Evolutionary conservation across 768 basidiomycete species (phyloP).

Genomic region (Pleurotus salmoneostramineus): DNA sequence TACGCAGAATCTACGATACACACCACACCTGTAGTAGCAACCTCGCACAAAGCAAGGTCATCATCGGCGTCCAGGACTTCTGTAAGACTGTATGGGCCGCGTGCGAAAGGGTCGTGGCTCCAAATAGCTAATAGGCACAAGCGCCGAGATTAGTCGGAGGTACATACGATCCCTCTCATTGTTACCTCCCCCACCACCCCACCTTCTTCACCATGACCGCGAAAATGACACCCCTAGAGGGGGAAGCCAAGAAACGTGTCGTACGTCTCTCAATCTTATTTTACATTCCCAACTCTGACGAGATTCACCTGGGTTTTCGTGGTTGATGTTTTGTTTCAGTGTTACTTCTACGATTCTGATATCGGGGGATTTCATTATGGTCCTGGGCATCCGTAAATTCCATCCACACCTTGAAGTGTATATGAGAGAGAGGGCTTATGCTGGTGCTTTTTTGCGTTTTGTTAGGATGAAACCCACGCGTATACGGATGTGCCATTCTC

Average conservation of each 20-base stretch:
- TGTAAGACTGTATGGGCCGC: too few species aligned
- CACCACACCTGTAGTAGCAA: too few species aligned
- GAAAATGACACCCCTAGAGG: slow-evolving; percentile 61
- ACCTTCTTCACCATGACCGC: slow-evolving; percentile 28
- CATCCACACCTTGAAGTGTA: too few species aligned
- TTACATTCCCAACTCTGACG: slow-evolving; percentile 2
- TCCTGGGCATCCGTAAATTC: slow-evolving; percentile 84
- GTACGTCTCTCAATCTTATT: slow-evolving; percentile 43
- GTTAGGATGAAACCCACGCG: slow-evolving; percentile 93
- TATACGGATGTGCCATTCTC: slow-evolving; percentile 98
- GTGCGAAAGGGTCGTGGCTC: neutral
- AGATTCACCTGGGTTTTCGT: neutral
- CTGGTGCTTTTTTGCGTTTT: slow-evolving; percentile 15
- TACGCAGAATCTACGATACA: neutral
- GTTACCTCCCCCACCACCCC: neutral
- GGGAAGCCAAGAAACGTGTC: slow-evolving; percentile 82
- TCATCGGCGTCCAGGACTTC: too few species aligned
- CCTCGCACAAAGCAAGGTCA: too few species aligned
- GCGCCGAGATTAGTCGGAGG: too few species aligned
- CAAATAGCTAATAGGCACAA: too few species aligned
- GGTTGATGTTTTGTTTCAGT: slow-evolving; percentile 41
- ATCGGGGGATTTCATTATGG: slow-evolving; percentile 99
- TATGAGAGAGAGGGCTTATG: neutral
- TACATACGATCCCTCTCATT: too few species aligned
- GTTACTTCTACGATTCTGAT: slow-evolving; percentile 99